A percentile compares a stretch with the other conserved stretches of the same genome.
Evolutionary conservation across 2,329 filamentous ascomycete species (phyloP).

Genomic region (Paraphaeosphaeria minitans): DNA sequence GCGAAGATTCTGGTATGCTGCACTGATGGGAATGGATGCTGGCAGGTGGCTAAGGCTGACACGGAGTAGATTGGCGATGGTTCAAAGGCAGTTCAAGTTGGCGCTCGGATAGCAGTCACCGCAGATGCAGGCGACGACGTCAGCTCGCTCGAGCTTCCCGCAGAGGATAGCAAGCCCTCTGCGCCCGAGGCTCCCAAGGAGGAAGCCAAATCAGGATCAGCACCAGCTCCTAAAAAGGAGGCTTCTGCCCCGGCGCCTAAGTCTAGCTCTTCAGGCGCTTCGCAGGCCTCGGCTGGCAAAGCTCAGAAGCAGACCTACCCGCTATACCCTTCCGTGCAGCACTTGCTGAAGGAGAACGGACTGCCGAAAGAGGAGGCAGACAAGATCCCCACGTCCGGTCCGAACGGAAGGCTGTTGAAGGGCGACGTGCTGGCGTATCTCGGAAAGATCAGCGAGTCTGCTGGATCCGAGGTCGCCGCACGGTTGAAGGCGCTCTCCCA

Average conservation of each 20-base stretch:
- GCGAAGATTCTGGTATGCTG: conserved; percentile 72
- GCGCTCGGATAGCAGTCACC: conserved; percentile 79
- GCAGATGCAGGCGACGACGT: conserved; percentile 84
- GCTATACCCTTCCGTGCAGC: conserved; percentile 80
- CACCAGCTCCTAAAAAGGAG: conserved; percentile 41
- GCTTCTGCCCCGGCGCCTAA: conserved; percentile 39
- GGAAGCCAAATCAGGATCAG: conserved; percentile 31
- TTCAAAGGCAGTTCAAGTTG: conserved; percentile 77
- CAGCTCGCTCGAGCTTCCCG: conserved; percentile 72
- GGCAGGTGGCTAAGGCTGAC: conserved; percentile 14
- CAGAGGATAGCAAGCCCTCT: conserved; percentile 62
- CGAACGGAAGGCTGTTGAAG: conserved; percentile 87
- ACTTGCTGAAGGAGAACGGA: conserved; percentile 79
- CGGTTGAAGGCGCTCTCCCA: conserved; percentile 77
- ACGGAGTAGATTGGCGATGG: conserved; percentile 64
- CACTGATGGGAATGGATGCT: background rate
- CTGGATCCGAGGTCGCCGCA: conserved; percentile 72
- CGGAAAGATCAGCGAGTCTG: conserved; percentile 73
- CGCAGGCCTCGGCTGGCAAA: conserved; percentile 48
- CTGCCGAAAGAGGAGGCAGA: conserved; percentile 75
- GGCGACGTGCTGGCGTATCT: conserved; percentile 92
- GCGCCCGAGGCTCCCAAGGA: conserved; percentile 45
- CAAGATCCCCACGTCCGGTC: conserved; percentile 86
- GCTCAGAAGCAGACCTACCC: conserved; percentile 71
- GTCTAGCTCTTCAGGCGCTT: conserved; percentile 25